Conservation (phyloP, 805 yeast species). For the Candida methanosorbosa region DNA sequence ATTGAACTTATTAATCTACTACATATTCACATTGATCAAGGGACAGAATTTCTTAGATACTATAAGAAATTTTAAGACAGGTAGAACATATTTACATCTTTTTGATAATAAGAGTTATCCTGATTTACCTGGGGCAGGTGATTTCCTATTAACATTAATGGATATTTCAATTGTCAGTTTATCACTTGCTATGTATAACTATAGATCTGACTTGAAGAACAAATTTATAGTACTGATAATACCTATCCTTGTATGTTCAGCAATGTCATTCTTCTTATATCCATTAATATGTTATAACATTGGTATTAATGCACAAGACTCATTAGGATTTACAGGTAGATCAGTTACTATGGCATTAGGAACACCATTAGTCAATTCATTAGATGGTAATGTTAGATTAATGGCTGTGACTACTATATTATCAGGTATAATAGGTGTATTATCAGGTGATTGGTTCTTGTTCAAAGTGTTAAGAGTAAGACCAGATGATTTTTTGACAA, state of each 20-base stretch:
- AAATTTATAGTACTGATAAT: conserved; percentile 53
- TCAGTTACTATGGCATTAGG: conserved; percentile 77
- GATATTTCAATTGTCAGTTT: conserved; percentile 71
- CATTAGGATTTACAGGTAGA: conserved; percentile 72
- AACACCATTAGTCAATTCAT: conserved; percentile 57
- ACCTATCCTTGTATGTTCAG: conserved; percentile 48
- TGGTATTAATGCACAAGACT: conserved; percentile 50
- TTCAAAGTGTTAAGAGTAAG: conserved; percentile 37
- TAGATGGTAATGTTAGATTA: conserved; percentile 61
- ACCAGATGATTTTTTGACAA: conserved; percentile 58
- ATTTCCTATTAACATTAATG: conserved; percentile 59
- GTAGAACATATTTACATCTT: conserved; percentile 52
- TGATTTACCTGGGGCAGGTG: conserved; percentile 76
- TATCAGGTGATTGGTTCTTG: conserved; percentile 50
- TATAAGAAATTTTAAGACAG: conserved; percentile 55
- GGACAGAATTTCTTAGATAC: conserved; percentile 40
- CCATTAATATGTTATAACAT: conserved; percentile 61
- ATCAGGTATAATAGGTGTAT: conserved; percentile 69
- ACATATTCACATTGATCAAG: conserved; percentile 49
- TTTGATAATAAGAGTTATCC: conserved; percentile 32
- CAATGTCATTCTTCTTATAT: conserved; percentile 54
- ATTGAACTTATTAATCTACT: conserved; percentile 52
- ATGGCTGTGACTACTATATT: conserved; percentile 76
- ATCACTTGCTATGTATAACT: conserved; percentile 70
- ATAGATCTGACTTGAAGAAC: conserved; percentile 50